phyloP scores from a whole-genome alignment of 768 basidiomycete genomes.

The Lentinula lateritia region DNA sequence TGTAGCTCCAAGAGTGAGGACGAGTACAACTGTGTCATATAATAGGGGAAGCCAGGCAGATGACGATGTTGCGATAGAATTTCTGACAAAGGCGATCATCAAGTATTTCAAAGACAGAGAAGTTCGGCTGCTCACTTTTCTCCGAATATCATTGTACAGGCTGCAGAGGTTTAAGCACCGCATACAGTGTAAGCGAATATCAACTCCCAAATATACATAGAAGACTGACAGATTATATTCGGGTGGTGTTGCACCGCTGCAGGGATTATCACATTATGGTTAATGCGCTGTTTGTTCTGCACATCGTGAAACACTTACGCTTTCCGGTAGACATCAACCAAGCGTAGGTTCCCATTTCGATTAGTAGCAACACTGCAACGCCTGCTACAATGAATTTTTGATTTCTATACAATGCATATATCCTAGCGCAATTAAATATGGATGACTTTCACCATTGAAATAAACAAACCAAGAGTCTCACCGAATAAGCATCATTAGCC shows the following conservation, averaged over 20 bases:
- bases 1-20: neutral
- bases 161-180: neutral
- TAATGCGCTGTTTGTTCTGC: neutral
- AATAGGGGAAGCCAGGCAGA: conserved; percentile 2
- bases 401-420: neutral
- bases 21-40: conserved; percentile 1
- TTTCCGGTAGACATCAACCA: neutral
- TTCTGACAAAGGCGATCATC: neutral
- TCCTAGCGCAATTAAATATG: neutral
- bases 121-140: neutral
- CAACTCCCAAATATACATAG: no score
- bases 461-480: neutral
- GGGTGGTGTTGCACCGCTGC: neutral
- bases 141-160: conserved; percentile 5
- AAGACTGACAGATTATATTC: neutral
- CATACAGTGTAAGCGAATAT: neutral
- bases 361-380: neutral
- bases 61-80: neutral
- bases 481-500: conserved; percentile 3
- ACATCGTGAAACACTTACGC: neutral
- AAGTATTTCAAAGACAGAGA: neutral
- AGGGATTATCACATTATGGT: neutral
- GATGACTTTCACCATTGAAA: no score
- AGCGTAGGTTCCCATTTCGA: neutral
- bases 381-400: neutral